Evolutionary conservation across 177 flowering plant species (phyloP), one percentile per base, ranked within the genome.

Genomic region (Tripterygium wilfordii): DNA sequence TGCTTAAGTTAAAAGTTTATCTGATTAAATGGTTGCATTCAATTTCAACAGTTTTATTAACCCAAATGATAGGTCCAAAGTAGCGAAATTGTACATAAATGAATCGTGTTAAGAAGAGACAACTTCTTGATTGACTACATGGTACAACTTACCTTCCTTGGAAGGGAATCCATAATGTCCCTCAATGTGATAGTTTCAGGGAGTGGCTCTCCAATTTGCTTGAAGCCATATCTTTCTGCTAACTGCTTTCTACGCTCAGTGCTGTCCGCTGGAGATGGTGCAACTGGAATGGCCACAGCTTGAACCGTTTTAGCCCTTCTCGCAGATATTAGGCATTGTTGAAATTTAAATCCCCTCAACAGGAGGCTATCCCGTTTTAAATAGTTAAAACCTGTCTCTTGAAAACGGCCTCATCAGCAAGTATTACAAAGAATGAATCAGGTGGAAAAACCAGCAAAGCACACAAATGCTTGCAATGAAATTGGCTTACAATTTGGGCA

Each of bases 191-290:
- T 69, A 66, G 71, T 65, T 0, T 70, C 84, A 0, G 95, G 87
- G 37, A 92, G 83, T 24, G 83, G 95, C 59, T 85, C 95, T 49
- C 92, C 95, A 59, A 88, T 88, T 63, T 88, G 72, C 38, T 67
- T 67, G 60, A 92, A 92, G 20, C 96, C 98, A 72, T 88, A 92
- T 15, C 54, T 78, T 54, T 82, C 82, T 32, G 71, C 56, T 45
- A 91, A 54, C 43, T 77, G 64, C 39, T 73, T 72, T 54, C 95
- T 76, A 31, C 68, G 38, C 51, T 77, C 83, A 18, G 68, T 74
- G 65, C 53, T 64, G 37, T 79, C 84, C 47, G 56, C 30, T 35
- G 78, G 50, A 56, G 80, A 35, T 28, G 79, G 75, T 29, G 72
- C 60, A 55, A 60, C 75, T 8, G 85, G 80, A 54, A 65, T 39